Conservation (phyloP, 164 flowering plant species). For the Warburgia ugandensis region DNA sequence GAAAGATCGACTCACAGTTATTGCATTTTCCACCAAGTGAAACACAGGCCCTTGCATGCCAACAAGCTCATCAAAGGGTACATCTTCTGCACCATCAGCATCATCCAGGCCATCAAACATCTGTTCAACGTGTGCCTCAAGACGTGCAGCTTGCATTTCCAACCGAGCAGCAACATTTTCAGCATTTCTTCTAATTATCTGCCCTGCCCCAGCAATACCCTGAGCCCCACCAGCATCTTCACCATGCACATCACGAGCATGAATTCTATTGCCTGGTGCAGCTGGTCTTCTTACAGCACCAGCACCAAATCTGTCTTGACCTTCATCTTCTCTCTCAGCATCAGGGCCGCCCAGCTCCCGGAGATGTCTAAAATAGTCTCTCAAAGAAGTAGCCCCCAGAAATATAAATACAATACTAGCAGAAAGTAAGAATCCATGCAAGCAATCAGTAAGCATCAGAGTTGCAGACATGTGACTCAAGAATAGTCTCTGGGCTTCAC, state of each 20-base stretch:
- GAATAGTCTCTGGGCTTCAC: slow-evolving; percentile 85
- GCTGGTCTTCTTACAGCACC: slow-evolving; percentile 70
- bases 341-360: slow-evolving; percentile 90
- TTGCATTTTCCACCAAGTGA: slow-evolving; percentile 96
- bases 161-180: slow-evolving; percentile 93
- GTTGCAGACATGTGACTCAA: slow-evolving; percentile 77
- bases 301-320: slow-evolving; percentile 68
- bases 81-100: slow-evolving; percentile 99
- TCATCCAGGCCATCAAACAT: slow-evolving; percentile 99
- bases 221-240: slow-evolving; percentile 83
- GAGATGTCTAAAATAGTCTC: slow-evolving; percentile 89
- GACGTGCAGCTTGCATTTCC: slow-evolving; percentile 97
- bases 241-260: slow-evolving; percentile 60
- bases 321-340: slow-evolving; percentile 91
- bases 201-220: slow-evolving; percentile 93
- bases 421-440: slow-evolving; percentile 93
- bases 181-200: slow-evolving; percentile 79
- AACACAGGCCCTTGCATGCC: slow-evolving; percentile 99
- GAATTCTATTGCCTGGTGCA: slow-evolving; percentile 59
- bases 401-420: slow-evolving; percentile 95
- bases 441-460: slow-evolving; percentile 79
- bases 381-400: slow-evolving; percentile 93
- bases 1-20: slow-evolving; percentile 55
- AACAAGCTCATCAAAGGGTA: slow-evolving; percentile 97
- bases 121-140: slow-evolving; percentile 96